These are phyloP conservation scores for Russula sp. DNA, from an alignment of 768 basidiomycete species.

Conservation along the genomic window DNA sequence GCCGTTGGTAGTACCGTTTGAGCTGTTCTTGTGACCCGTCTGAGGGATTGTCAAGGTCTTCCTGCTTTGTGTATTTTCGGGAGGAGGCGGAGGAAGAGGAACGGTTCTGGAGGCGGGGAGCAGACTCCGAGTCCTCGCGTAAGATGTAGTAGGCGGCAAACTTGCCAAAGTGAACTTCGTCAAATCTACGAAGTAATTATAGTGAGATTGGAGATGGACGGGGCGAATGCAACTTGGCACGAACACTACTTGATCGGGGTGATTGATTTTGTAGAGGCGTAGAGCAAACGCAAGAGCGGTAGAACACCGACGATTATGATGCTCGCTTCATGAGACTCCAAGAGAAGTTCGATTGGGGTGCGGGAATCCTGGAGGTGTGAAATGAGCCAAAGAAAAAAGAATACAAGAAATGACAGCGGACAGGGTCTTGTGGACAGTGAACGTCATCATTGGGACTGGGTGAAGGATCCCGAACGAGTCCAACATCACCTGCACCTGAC, in stretches of 20 bases:
- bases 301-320: slow-evolving; percentile 54
- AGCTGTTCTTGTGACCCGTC: no score
- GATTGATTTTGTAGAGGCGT: slow-evolving; percentile 61
- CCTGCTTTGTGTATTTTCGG: no score
- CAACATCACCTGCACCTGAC: no score
- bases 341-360: slow-evolving; percentile 36
- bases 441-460: no score
- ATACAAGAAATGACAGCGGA: no score
- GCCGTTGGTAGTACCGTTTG: no score
- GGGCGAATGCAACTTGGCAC: slow-evolving; percentile 30
- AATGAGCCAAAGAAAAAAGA: neutral
- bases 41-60: no score
- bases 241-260: slow-evolving; percentile 92
- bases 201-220: slow-evolving; percentile 9
- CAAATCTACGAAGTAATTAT: slow-evolving; percentile 53
- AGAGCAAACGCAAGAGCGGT: slow-evolving; percentile 56
- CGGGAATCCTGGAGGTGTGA: slow-evolving; percentile 41
- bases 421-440: no score
- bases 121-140: slow-evolving; percentile 63
- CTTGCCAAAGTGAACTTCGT: slow-evolving; percentile 98
- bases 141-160: slow-evolving; percentile 93
- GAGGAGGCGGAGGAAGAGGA: no score
- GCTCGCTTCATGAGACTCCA: no score
- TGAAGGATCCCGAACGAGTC: no score
- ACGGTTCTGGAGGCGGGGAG: no score